These are phyloP conservation scores for Leccinellum luteum DNA, from an alignment of 768 basidiomycete genomes.

Conservation along the genomic window DNA sequence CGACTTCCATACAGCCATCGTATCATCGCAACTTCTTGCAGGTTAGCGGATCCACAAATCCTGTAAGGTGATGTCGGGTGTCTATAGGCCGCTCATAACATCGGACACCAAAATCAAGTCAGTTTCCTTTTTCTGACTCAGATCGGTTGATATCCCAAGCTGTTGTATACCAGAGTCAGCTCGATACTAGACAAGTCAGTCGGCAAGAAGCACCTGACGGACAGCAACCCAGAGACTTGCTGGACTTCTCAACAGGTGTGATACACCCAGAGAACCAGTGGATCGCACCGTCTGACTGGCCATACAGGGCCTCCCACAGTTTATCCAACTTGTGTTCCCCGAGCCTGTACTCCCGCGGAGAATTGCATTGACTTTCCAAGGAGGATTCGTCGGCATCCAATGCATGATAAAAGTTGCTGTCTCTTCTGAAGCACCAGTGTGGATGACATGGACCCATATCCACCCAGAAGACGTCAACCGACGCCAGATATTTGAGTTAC, in stretches of 20 bases:
- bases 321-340: slow-evolving; percentile 61
- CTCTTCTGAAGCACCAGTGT: slow-evolving; percentile 36
- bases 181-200: slow-evolving; percentile 74
- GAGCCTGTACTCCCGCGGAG: slow-evolving; percentile 51
- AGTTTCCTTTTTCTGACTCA: slow-evolving; percentile 37
- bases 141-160: slow-evolving; percentile 6
- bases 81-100: slow-evolving; percentile 21
- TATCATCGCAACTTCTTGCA: too few relatives aligned
- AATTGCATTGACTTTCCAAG: slow-evolving; percentile 73
- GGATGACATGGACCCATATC: slow-evolving; percentile 52
- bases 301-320: slow-evolving; percentile 73
- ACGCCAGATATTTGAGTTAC: slow-evolving; percentile 62
- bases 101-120: slow-evolving; percentile 30
- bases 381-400: slow-evolving; percentile 75
- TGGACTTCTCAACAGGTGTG: slow-evolving; percentile 80
- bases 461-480: slow-evolving; percentile 83
- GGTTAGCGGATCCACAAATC: background rate
- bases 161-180: slow-evolving; percentile 55
- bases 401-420: slow-evolving; percentile 49
- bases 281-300: slow-evolving; percentile 6
- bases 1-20: too few relatives aligned
- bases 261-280: slow-evolving; percentile 2
- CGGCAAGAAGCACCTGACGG: slow-evolving; percentile 67
- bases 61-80: slow-evolving; percentile 17
- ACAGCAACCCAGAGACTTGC: slow-evolving; percentile 74